Base-by-base conservation (phyloP, 1,284 basidiomycete species). In the Ustilago nuda region DNA sequence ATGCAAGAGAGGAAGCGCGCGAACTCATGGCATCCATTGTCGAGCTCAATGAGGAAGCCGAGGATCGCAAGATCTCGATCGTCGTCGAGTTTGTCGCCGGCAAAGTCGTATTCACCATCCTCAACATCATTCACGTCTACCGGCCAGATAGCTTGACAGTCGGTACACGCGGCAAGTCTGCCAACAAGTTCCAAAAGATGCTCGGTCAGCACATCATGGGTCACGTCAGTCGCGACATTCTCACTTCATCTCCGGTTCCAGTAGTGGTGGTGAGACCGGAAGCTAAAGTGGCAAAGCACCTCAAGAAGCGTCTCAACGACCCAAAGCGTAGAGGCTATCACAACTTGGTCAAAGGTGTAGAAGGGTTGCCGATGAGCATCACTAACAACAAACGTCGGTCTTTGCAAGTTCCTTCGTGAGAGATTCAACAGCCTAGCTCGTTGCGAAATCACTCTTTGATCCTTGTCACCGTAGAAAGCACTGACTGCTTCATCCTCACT, bases 11-110 rank as follows among this genome's bases (percentile, higher is more conserved):
- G 48, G 93, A 96, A 67, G 96, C 95, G 0, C 89, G 92, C 60
- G 90, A 92, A 17, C 89, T 98, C 23, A 91, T 98, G 89, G 89
- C 89, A n/a, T 88, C 88, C 33, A 91, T 98, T 19, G 91, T 95
- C 84, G 91, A 91, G 76, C 93, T 93, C 87, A 93, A 92, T 79
- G 89, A 94, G 80, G 90, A 90, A 64, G 93, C 94, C 63, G 88
- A 92, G 8, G 91, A 93, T 37, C 90, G 94, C 55, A 92, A 92
- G 92, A 90, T 98, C 39, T 95, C 93, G 0, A 90, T 98, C 71
- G 92, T 97, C 56, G 91, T 98, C 64, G 96, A 98, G 87, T 95
- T 94, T 82, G 93, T 98, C 46, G 93, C 94, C 0, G 96, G 96
- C 37, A 92, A 91, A 72, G 91, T 97, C 7, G 93, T 93, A 0